Conservation (phyloP, 352 stramenopile species). For the Halophytophthora batemanensis region DNA sequence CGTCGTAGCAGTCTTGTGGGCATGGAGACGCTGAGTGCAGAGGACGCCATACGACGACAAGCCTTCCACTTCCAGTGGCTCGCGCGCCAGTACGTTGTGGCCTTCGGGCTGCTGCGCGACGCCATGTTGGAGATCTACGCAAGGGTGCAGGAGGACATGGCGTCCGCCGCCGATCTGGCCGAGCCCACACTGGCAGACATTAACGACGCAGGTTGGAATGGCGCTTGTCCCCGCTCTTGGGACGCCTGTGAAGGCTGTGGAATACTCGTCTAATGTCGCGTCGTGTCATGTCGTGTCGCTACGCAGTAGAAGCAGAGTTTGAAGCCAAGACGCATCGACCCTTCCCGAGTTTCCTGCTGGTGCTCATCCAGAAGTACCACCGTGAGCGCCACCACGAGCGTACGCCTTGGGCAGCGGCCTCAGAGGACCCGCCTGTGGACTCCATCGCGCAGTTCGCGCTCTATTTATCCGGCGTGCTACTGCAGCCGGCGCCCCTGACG, state of each 20-base stretch:
- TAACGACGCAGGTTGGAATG: slow-evolving; percentile 58
- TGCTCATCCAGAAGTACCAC: slow-evolving; percentile 86
- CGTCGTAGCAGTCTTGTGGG: slow-evolving; percentile 23
- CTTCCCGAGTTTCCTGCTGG: slow-evolving; percentile 68
- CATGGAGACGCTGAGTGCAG: slow-evolving; percentile 17
- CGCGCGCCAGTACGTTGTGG: slow-evolving; percentile 58
- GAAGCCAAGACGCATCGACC: slow-evolving; percentile 76
- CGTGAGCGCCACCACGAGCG: slow-evolving; percentile 55
- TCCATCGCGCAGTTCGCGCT: slow-evolving; percentile 78
- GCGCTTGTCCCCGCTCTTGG: too few relatives aligned
- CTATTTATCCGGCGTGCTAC: slow-evolving; percentile 66
- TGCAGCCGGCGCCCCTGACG: slow-evolving; percentile 55
- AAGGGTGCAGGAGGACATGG: slow-evolving; percentile 42
- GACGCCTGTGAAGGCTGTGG: too few relatives aligned
- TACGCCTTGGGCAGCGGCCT: slow-evolving; percentile 51
- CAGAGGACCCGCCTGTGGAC: slow-evolving; percentile 64
- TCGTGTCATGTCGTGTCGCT: slow-evolving; percentile 17
- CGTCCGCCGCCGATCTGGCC: slow-evolving; percentile 20
- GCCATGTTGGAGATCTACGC: slow-evolving; percentile 50
- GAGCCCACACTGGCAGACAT: slow-evolving; percentile 41
- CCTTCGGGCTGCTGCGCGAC: slow-evolving; percentile 48
- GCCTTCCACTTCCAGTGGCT: slow-evolving; percentile 76
- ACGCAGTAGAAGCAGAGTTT: slow-evolving; percentile 83
- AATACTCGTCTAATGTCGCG: too few relatives aligned
- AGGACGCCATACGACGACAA: slow-evolving; percentile 38